Percentiles rank a stretch among this genome's conserved stretches.
phyloP scores from a whole-genome alignment of 208 protist species.

The Tetramitus jugosus region DNA sequence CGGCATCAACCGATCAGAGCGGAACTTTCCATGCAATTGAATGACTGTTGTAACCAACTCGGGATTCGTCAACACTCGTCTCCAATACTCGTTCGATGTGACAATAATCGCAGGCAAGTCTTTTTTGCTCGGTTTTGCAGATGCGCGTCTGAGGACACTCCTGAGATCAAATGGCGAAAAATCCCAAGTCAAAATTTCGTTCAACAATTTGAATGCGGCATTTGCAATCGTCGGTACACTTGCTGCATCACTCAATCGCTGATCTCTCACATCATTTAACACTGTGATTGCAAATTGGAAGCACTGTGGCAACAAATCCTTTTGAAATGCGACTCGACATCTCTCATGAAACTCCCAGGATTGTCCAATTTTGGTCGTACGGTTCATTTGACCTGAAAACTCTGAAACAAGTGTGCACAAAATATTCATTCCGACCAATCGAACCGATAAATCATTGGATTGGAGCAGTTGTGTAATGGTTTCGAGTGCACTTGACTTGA shows the following conservation, averaged over 20 bases:
- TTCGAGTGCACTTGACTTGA: too few species aligned
- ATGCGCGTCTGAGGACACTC: background rate
- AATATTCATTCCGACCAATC: background rate
- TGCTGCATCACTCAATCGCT: too few species aligned
- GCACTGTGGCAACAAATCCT: background rate
- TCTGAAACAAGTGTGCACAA: background rate
- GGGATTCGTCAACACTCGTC: background rate
- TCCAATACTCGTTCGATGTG: background rate
- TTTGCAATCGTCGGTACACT: too few species aligned
- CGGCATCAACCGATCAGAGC: too few species aligned
- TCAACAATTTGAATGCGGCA: background rate
- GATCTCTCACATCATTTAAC: too few species aligned
- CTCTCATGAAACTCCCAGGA: conserved; percentile 20
- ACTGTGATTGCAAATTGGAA: background rate
- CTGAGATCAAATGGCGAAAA: conserved; percentile 11
- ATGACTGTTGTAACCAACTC: background rate
- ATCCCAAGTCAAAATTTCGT: conserved; percentile 9
- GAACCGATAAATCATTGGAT: background rate
- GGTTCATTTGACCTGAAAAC: background rate
- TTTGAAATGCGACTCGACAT: background rate
- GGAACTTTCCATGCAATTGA: conserved; percentile 1
- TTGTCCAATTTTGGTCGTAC: background rate
- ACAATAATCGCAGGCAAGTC: background rate
- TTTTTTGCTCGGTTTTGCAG: background rate
- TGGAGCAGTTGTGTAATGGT: too few species aligned